phyloP scores from a whole-genome alignment of 345 rosid species.

The Populus deltoides region DNA sequence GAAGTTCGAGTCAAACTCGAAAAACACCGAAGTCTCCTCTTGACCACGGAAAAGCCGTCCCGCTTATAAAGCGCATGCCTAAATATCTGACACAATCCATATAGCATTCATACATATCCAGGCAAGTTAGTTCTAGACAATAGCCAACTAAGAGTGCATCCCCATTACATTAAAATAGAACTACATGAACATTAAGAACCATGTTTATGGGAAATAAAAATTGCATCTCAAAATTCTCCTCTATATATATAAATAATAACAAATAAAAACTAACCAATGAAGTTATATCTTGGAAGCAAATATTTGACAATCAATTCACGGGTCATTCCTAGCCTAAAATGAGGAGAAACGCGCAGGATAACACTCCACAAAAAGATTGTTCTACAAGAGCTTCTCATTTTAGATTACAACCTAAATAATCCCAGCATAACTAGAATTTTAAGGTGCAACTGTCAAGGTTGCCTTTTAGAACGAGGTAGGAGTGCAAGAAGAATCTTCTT shows the following conservation, averaged over 20 bases:
- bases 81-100: no score
- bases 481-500: slow-evolving; percentile 87
- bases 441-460: slow-evolving; percentile 15
- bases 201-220: not conserved
- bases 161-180: not conserved
- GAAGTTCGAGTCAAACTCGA: not conserved
- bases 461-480: slow-evolving; percentile 50
- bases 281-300: slow-evolving; percentile 10
- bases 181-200: not conserved
- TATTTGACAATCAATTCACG: not conserved
- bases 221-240: slow-evolving; percentile 14
- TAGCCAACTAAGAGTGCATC: not conserved
- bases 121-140: no score
- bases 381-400: slow-evolving; percentile 7
- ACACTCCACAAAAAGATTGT: not conserved
- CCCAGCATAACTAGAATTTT: not conserved
- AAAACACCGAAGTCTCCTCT: no score
- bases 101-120: no score
- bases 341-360: not conserved
- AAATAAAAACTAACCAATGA: not conserved
- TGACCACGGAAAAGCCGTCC: no score
- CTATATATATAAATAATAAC: not conserved
- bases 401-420: not conserved
- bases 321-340: slow-evolving; percentile 6
- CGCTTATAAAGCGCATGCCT: no score